Evolutionary conservation across 179 eudicot species (phyloP), one percentile per base, ranked within the genome.

Genomic region (Gypsophila paniculata): DNA sequence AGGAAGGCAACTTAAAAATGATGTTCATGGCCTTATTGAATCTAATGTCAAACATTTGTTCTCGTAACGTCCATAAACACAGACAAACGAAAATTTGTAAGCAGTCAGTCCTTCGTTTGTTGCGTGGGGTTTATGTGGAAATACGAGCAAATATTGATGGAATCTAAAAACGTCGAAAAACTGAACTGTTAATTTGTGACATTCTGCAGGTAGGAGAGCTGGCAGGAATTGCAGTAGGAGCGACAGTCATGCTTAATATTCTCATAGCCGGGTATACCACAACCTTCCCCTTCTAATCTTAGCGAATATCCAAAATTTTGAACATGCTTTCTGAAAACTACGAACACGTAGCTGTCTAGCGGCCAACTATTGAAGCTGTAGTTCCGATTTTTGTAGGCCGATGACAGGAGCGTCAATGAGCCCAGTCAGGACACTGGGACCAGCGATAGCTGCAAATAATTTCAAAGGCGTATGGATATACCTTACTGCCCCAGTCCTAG

Each of bases 181-280:
- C n/a, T n/a, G n/a, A n/a, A n/a, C n/a, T n/a, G n/a, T n/a, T n/a
- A n/a, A n/a, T 46, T 29, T 49, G 17, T 62, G 72, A 18, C 68
- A 61, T 53, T 44, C 38, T 76, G 75, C 89, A 93, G 98, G 93
- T 91, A 25, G 98, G 98, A 57, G 97, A 93, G 82, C 79, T 91
- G 38, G 97, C 98, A 7, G 96, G 96, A 70, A 91, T 93, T 15
- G 98, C 98, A 22, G 97, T 93, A n/a, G 98, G 98, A 76, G 98
- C 98, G 65, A 93, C 98, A 62, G 97, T 93, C 79, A 91, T 91
- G 98, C 94, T 93, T 68, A 93, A 93, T 82, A 89, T 89, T 68
- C 97, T 93, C 73, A 87, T 93, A 48, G 97, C 96, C 14, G 98
- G 98, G 98, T 93, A 85, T 12, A 90, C 49, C 42, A 21, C 71